Base-by-base conservation (phyloP, 345 rosid genomes). In the Salix purpurea region DNA sequence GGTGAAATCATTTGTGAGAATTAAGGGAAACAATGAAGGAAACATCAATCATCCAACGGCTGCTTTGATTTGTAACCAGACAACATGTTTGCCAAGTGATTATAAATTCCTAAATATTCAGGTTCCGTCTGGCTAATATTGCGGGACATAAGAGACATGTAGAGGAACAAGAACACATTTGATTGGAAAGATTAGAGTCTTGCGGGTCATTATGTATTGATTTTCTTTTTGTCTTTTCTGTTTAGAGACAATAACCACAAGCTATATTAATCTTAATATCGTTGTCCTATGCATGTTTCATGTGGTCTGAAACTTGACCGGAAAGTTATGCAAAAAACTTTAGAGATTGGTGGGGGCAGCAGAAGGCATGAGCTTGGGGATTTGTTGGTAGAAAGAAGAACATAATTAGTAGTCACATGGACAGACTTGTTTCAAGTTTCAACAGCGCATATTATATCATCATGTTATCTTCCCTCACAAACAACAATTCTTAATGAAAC, bases 351-450 rank as follows among this genome's bases (percentile, higher is more conserved):
- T 52, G 58, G 60, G 50, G 60, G 60, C 60, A 54, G 24, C 8
- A 7, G n/a, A 3, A 52, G 40, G 58, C 60, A 48, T 24, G 62
- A 9, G 21, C 34, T 34, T 80, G 71, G 39, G 37, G 72, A 77
- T 32, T 30, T 23, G 73, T 67, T 71, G 62, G 64, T 61, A 13
- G 37, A 73, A 58, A 73, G 42, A 60, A 60, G 28, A 46, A 67
- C 32, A 69, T 76, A 46, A 64, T 14, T 76, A 65, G 42, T 67
- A 72, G 76, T 73, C 86, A 81, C 86, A 76, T 81, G 86, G 83
- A 5, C 37, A 36, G 37, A 69, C 34, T 64, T 76, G 79, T 72
- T 68, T 71, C 19, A 48, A 10, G 79, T 72, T 68, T 71, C 19
- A 48, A 10, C 18, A 46, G 46, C 44, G 61, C 28, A 72, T 28